Evolutionary conservation across 176 grass and related monocot genomes (phyloP).

Genomic region (Luzula sylvatica): DNA sequence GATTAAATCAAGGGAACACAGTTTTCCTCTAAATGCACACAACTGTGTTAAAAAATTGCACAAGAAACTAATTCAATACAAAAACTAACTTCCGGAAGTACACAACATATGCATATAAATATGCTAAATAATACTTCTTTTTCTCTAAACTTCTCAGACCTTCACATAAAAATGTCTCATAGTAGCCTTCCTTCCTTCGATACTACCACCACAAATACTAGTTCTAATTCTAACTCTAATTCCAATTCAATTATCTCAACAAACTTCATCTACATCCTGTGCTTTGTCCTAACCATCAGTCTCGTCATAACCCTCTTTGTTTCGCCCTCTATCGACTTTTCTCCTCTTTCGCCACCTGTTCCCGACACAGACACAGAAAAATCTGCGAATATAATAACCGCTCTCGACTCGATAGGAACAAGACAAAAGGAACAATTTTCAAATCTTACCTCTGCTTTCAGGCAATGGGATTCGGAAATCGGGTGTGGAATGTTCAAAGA

Average conservation of each 20-base stretch:
- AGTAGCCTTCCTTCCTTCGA: no score
- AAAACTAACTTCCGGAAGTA: no score
- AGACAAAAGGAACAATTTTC: conserved; percentile 21
- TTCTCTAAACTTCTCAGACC: no score
- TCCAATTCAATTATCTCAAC: conserved; percentile 20
- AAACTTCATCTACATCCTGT: conserved; percentile 8
- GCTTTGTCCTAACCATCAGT: not conserved
- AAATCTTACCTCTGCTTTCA: conserved; percentile 22
- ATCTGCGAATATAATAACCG: not conserved
- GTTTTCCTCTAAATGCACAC: no score
- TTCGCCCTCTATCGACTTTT: conserved; percentile 23
- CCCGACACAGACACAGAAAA: not conserved
- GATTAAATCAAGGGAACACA: no score
- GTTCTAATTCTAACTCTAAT: not conserved
- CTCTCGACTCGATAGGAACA: conserved; percentile 10
- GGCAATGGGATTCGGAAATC: conserved; percentile 28
- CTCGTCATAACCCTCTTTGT: not conserved
- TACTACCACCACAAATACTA: not conserved
- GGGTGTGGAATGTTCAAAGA: conserved; percentile 28
- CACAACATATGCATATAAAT: no score
- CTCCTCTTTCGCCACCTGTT: conserved; percentile 16
- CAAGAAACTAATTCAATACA: no score
- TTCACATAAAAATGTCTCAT: no score
- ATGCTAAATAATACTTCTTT: no score
- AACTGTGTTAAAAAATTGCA: no score